Conservation (phyloP, 805 yeast genomes). For the Pichia heedii region DNA sequence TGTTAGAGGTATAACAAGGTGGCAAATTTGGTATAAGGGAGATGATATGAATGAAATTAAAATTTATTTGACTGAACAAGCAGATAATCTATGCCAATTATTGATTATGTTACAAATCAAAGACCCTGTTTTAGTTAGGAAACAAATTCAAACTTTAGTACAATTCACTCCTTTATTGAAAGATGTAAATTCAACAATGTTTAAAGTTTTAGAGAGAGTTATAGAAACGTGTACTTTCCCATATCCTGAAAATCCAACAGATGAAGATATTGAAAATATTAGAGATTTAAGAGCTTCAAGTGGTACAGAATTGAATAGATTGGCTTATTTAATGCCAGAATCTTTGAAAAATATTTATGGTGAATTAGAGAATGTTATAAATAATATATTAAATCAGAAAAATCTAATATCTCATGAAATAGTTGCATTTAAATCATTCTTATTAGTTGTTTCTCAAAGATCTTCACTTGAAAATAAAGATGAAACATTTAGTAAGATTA, state of each 20-base stretch:
- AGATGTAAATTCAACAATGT: slow-evolving; percentile 65
- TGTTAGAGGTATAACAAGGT: slow-evolving; percentile 84
- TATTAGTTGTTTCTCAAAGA: slow-evolving; percentile 85
- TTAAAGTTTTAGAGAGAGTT: slow-evolving; percentile 76
- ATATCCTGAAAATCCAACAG: slow-evolving; percentile 48
- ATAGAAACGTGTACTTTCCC: slow-evolving; percentile 78
- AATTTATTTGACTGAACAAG: slow-evolving; percentile 40
- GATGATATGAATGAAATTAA: slow-evolving; percentile 46
- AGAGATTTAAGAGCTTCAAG: slow-evolving; percentile 85
- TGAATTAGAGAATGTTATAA: slow-evolving; percentile 76
- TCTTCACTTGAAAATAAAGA: slow-evolving; percentile 60
- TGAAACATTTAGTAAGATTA: slow-evolving; percentile 75
- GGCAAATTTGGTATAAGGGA: slow-evolving; percentile 85
- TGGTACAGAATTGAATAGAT: slow-evolving; percentile 88
- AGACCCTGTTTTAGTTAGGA: slow-evolving; percentile 74
- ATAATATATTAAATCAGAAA: slow-evolving; percentile 53
- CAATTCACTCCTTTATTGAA: slow-evolving; percentile 88
- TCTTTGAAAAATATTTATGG: slow-evolving; percentile 70
- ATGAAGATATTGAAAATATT: slow-evolving; percentile 69
- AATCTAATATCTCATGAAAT: slow-evolving; percentile 84
- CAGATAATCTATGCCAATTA: slow-evolving; percentile 65
- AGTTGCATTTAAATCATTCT: slow-evolving; percentile 86
- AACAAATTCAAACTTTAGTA: slow-evolving; percentile 84
- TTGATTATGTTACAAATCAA: slow-evolving; percentile 65
- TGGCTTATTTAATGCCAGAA: slow-evolving; percentile 93